phyloP scores from a whole-genome alignment of 176 grass and related monocot genomes.

The Zoysia japonica region DNA sequence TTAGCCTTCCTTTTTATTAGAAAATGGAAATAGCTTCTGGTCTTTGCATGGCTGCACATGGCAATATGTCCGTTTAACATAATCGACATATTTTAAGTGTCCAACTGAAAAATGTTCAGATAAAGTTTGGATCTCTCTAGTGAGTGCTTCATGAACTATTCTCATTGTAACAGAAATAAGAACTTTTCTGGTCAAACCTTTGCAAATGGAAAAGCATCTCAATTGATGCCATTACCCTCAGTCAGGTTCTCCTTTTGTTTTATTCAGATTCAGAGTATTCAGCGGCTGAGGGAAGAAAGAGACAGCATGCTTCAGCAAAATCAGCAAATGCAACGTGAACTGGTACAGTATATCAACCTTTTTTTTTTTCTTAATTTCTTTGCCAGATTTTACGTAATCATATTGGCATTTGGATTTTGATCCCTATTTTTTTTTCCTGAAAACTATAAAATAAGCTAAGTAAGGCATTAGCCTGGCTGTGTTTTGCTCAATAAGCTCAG shows the following conservation, averaged over 20 bases:
- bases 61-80: conserved; percentile 16
- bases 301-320: conserved; percentile 84
- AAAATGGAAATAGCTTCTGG: background rate
- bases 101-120: background rate
- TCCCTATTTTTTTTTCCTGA: too few relatives aligned
- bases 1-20: background rate
- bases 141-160: conserved; percentile 3
- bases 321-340: conserved; percentile 84
- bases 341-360: conserved; percentile 48
- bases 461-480: background rate
- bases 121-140: conserved; percentile 5
- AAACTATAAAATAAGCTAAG: too few relatives aligned
- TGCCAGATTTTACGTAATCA: conserved; percentile 3
- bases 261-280: conserved; percentile 68
- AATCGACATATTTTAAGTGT: background rate
- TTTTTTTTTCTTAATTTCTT: background rate
- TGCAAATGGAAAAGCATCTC: conserved; percentile 16
- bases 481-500: background rate
- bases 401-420: background rate
- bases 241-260: conserved; percentile 13
- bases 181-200: conserved; percentile 20
- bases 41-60: background rate
- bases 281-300: conserved; percentile 84
- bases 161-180: conserved; percentile 9
- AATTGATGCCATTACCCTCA: conserved; percentile 30